phyloP scores from a whole-genome alignment of 805 yeast species.

The Helenozyma baotianmanensis region DNA sequence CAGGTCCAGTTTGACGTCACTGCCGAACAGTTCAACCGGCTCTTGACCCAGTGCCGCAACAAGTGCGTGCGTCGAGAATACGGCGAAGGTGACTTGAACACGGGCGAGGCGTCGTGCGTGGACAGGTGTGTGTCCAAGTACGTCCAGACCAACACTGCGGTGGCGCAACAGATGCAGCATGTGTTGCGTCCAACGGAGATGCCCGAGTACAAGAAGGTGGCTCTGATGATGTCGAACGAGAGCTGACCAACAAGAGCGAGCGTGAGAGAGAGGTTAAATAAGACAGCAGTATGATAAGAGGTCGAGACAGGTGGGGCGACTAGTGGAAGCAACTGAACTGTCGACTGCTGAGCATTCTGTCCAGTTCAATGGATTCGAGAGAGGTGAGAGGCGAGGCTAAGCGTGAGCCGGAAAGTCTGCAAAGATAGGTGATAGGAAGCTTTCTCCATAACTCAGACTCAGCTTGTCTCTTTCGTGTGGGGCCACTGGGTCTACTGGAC shows the following conservation, averaged over 20 bases:
- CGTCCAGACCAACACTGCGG: slow-evolving; percentile 61
- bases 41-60: slow-evolving; percentile 56
- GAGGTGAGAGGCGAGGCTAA: no score
- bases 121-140: slow-evolving; percentile 86
- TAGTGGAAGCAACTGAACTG: no score
- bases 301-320: no score
- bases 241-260: not conserved
- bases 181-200: slow-evolving; percentile 21
- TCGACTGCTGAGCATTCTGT: no score
- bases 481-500: no score
- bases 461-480: no score
- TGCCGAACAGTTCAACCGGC: slow-evolving; percentile 34
- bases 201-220: slow-evolving; percentile 37
- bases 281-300: no score
- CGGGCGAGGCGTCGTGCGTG: slow-evolving; percentile 78
- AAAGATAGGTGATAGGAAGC: no score
- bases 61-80: slow-evolving; percentile 87
- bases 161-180: slow-evolving; percentile 50
- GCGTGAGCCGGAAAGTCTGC: no score
- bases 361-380: no score
- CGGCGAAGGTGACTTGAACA: slow-evolving; percentile 77
- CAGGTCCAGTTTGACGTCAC: slow-evolving; percentile 66
- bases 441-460: no score
- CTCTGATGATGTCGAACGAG: slow-evolving; percentile 4
- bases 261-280: not conserved